phyloP scores from a whole-genome alignment of 225 moss, liverwort and hornwort genomes.

The Bryoerythrophyllum caledonicum region DNA sequence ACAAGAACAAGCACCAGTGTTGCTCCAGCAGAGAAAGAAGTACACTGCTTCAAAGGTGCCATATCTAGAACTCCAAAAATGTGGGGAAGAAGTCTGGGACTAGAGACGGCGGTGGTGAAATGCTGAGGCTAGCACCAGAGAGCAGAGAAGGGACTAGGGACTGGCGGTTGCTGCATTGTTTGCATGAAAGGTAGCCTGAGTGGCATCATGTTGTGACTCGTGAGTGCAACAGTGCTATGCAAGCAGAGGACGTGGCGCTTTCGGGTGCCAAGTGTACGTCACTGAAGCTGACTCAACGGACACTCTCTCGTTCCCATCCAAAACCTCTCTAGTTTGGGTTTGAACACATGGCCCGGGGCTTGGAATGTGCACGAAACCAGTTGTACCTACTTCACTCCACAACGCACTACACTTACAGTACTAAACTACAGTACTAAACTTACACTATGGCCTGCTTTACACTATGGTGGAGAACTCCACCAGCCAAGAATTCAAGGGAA shows the following conservation, averaged over 20 bases:
- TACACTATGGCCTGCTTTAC: too few species aligned
- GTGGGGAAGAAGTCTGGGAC: too few species aligned
- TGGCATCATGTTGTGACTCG: too few species aligned
- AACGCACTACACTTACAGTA: too few species aligned
- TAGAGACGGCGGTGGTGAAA: too few species aligned
- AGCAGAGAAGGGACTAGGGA: not conserved
- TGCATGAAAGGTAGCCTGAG: not conserved
- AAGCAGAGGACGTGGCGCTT: not conserved
- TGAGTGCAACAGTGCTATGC: not conserved
- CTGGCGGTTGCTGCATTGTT: not conserved
- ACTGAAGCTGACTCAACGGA: not conserved
- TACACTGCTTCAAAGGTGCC: not conserved
- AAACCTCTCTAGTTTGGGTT: not conserved
- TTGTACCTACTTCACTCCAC: too few species aligned
- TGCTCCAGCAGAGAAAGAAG: not conserved
- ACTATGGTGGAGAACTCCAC: too few species aligned
- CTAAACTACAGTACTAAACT: too few species aligned
- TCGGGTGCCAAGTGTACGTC: not conserved
- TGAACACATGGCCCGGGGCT: not conserved
- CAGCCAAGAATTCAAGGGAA: too few species aligned
- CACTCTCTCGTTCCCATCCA: not conserved
- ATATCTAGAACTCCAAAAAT: not conserved
- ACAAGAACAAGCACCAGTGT: not conserved
- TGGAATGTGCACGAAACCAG: too few species aligned
- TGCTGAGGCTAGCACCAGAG: too few species aligned